These are phyloP conservation scores for Jackrogersella minutella DNA, from an alignment of 495 filamentous ascomycete genomes.

Conservation along the genomic window DNA sequence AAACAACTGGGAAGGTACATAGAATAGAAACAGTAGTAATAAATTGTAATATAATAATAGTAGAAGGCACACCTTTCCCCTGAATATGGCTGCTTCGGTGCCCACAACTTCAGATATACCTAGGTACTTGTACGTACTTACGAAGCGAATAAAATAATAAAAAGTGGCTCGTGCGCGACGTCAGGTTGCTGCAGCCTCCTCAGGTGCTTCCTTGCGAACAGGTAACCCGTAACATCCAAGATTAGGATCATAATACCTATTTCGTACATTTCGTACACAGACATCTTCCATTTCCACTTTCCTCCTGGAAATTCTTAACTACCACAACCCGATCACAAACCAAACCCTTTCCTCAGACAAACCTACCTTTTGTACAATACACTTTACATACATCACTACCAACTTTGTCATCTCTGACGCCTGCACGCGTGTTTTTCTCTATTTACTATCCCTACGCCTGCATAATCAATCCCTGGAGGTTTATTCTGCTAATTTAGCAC, in stretches of 20 bases:
- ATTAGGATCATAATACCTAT: slow-evolving; percentile 39
- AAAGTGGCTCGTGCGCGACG: slow-evolving; percentile 26
- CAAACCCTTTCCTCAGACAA: no score
- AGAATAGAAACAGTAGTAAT: not conserved
- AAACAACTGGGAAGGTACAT: not conserved
- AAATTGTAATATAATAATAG: not conserved
- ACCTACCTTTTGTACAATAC: slow-evolving; percentile 45
- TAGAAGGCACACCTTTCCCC: no score
- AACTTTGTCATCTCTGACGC: slow-evolving; percentile 8
- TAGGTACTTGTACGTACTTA: no score
- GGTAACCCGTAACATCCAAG: slow-evolving; percentile 42
- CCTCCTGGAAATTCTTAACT: slow-evolving; percentile 36
- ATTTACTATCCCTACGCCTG: slow-evolving; percentile 33
- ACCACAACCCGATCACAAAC: slow-evolving; percentile 22
- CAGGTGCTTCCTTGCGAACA: slow-evolving; percentile 43
- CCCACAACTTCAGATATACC: no score
- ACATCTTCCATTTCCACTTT: slow-evolving; percentile 8
- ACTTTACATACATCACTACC: slow-evolving; percentile 22
- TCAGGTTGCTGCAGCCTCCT: slow-evolving; percentile 23
- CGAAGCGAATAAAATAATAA: not conserved
- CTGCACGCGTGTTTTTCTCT: slow-evolving; percentile 29
- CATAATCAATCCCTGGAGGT: slow-evolving; percentile 39
- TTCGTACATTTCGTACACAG: slow-evolving; percentile 26
- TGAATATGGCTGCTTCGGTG: no score
- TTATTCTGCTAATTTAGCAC: slow-evolving; percentile 34